Evolutionary conservation across 2,329 filamentous ascomycete species (phyloP), one percentile per base, ranked within the genome.

Genomic region (Paraphaeosphaeria sporulosa): DNA sequence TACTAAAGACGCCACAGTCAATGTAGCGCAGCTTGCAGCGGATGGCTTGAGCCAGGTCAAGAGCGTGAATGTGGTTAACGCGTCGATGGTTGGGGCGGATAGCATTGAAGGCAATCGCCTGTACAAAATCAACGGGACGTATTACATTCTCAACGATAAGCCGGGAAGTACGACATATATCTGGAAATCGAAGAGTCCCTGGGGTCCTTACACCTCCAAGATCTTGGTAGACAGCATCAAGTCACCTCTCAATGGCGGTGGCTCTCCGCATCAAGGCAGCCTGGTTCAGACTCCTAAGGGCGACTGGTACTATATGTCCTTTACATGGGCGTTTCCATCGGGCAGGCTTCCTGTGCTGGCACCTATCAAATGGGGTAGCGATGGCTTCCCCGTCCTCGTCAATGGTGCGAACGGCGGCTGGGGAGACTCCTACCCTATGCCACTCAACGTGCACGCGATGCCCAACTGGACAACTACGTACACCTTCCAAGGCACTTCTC

Each of bases 251-350:
- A 49, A 71, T 0, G 78, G 75, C 4, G 80, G 77, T 1, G 81
- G 80, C 8, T 73, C 70, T 0, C 80, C 83, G 0, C 81, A 86
- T 60, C 86, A 88, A 67, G 86, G 85, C 1, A 80, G 83, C 30
- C 71, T 88, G 0, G 77, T 87, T 4, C 71, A 85, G 49, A 83
- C 82, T 0, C 71, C 77, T 0, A 65, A 77, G 4, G 84, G 83
- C 0, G 72, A 81, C n/a, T 87, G 85, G 85, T 86, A 85, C 66
- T 87, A 83, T 65, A 83, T 87, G 77, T 79, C 83, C 0, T 87
- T 87, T 68, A 77, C 79, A 0, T 81, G 82, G 67, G 78, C 79
- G 0, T 87, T 85, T 59, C 85, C 86, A 0, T 79, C 77, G 3
- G 86, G 86, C 0, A 80, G 85, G 13, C 76, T 86, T 3, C 86